A percentile compares a stretch with the other conserved stretches of the same genome.
Conservation (phyloP, 495 filamentous ascomycete species). For the Neurospora sp. region DNA sequence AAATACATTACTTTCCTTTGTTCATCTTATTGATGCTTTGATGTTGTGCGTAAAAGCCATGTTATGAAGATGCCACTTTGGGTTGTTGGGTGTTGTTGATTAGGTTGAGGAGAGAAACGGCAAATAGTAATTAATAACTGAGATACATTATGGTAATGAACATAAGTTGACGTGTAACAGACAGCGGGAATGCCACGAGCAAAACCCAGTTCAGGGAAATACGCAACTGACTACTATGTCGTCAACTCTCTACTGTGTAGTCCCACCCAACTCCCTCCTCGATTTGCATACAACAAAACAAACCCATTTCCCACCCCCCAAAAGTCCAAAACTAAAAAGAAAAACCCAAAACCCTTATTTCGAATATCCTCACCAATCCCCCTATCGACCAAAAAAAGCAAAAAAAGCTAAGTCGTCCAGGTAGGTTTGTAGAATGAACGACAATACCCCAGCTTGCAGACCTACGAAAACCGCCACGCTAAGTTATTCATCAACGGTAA, state of each 20-base stretch:
- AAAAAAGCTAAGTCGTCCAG: neutral
- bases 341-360: neutral
- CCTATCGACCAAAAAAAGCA: neutral
- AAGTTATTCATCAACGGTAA: neutral
- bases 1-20: neutral
- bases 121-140: no score
- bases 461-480: no score
- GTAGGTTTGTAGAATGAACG: no score
- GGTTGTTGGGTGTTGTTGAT: no score
- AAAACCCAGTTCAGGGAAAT: neutral
- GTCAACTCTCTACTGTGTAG: no score
- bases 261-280: no score
- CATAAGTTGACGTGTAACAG: no score
- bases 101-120: no score
- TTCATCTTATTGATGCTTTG: neutral
- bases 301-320: no score
- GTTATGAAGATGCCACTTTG: neutral
- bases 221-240: neutral
- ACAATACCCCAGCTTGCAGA: no score
- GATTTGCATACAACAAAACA: no score
- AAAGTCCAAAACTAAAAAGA: neutral
- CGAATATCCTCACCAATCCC: neutral
- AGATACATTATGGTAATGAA: no score
- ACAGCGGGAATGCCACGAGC: neutral
- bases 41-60: neutral